Conservation (phyloP, 768 basidiomycete genomes). For the Termitomyces bulborhizus region DNA sequence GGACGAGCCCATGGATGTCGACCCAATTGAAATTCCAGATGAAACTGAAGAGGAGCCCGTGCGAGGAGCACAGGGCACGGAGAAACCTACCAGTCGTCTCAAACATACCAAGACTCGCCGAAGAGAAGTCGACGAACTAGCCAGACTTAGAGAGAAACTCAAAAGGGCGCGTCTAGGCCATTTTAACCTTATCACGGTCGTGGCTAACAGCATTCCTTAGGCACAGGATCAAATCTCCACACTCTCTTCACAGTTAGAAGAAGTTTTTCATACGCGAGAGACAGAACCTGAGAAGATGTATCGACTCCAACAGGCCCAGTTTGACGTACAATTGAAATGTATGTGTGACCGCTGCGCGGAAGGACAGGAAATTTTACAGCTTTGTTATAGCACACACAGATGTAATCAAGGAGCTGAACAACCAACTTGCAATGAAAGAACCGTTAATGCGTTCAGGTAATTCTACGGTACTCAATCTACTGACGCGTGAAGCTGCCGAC, state of each 20-base stretch:
- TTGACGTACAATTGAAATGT: slow-evolving; percentile 51
- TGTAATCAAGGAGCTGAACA: slow-evolving; percentile 47
- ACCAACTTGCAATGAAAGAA: slow-evolving; percentile 47
- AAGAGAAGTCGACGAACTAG: slow-evolving; percentile 8
- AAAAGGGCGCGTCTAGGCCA: slow-evolving; percentile 16
- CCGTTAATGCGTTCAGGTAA: slow-evolving; percentile 46
- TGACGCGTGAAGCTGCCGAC: slow-evolving; percentile 71
- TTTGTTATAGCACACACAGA: slow-evolving; percentile 45
- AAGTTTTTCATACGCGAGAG: slow-evolving; percentile 47
- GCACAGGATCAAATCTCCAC: slow-evolving; percentile 36
- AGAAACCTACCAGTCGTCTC: slow-evolving; percentile 8
- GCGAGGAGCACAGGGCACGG: not conserved
- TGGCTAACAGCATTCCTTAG: slow-evolving; percentile 17
- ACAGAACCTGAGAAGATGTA: slow-evolving; percentile 62
- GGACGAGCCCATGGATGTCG: slow-evolving; percentile 18
- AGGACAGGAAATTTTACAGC: not conserved
- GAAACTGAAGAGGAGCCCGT: slow-evolving; percentile 7
- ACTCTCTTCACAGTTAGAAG: slow-evolving; percentile 51
- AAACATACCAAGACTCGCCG: slow-evolving; percentile 2
- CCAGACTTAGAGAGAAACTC: slow-evolving; percentile 18
- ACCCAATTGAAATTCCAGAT: slow-evolving; percentile 12
- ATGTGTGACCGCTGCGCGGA: not conserved
- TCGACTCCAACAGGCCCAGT: slow-evolving; percentile 40
- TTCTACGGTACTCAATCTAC: slow-evolving; percentile 50
- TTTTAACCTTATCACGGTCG: not conserved